Evolutionary conservation across 768 basidiomycete genomes (phyloP), one percentile per base, ranked within the genome.

Genomic region (Xerocomellus amylosporus): DNA sequence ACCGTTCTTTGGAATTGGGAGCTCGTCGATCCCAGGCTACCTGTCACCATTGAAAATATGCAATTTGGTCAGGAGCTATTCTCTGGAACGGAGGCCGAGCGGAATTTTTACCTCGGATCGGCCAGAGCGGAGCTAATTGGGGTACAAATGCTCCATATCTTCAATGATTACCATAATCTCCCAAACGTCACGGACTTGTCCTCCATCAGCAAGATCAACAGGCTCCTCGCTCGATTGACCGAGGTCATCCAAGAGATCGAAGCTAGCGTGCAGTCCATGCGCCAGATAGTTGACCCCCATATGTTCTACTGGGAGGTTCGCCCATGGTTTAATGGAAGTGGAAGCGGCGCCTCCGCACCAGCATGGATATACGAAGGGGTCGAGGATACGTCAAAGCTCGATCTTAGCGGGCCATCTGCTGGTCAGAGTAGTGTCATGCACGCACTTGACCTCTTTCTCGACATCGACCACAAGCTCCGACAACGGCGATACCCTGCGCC

Each of bases 1-100:
- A 93, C 91, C 17, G 95, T 99, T 14, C 79, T 98, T 2, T 99
- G 93, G 92, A 97, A 98, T 67, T 88, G 83, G 79, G 83, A 84
- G 36, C 75, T 82, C 40, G 67, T 81, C 51, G 75, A 87, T 64
- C 76, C 86, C 22, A 69, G 71, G 20, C 67, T 76, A 36, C 87
- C 89, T 41, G 72, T 84, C 28, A 82, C 87, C 43, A 66, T 78
- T 44, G 79, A 83, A 60, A 98, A 97, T 74, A 85, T 95, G 65
- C 83, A 79, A 19, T 82, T 87, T 61, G 74, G 77, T 51, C 65
- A 60, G 54, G 80, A 87, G 60, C 64, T 82, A 40, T 97, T 98
- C 75, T 93, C 94, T n/a, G 83, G 83, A 34, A 88, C 89, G 12
- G 82, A 86, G 42, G 87, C 89, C 60, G 96, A 99, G 70, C 76